Evolutionary conservation across 805 yeast species (phyloP).

Genomic region (Ascoidea tarda): DNA sequence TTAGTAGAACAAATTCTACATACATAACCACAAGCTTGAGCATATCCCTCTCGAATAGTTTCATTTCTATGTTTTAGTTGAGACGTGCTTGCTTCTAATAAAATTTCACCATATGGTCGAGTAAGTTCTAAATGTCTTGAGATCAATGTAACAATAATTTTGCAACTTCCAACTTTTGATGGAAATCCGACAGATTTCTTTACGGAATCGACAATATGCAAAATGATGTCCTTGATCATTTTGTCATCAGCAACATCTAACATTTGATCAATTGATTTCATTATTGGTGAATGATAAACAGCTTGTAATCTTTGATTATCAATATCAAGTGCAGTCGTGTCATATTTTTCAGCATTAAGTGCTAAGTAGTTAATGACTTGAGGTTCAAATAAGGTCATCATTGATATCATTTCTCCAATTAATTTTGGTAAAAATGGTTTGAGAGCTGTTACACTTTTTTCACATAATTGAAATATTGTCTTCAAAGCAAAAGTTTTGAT

Average conservation of each 20-base stretch:
- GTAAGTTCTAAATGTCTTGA: constrained; percentile 30
- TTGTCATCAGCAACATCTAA: constrained; percentile 40
- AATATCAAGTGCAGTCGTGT: constrained; percentile 52
- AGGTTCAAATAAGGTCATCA: constrained; percentile 85
- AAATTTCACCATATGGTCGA: constrained; percentile 37
- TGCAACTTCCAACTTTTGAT: constrained; percentile 75
- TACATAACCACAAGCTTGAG: constrained; percentile 68
- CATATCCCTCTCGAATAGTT: constrained; percentile 61
- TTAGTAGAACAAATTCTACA: constrained; percentile 46
- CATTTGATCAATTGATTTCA: constrained; percentile 70
- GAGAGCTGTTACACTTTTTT: constrained; percentile 39
- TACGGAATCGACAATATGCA: constrained; percentile 37
- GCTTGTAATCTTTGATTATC: constrained; percentile 67
- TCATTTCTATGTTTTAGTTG: constrained; percentile 62
- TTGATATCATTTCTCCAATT: constrained; percentile 48
- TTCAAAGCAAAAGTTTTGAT: constrained; percentile 62
- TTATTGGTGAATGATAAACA: constrained; percentile 72
- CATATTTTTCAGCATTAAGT: constrained; percentile 80
- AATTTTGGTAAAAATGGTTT: constrained; percentile 57
- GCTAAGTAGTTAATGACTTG: constrained; percentile 77
- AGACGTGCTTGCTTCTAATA: constrained; percentile 39
- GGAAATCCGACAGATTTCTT: constrained; percentile 77
- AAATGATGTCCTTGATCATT: constrained; percentile 33
- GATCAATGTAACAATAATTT: constrained; percentile 52
- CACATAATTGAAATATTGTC: constrained; percentile 58